A percentile compares a stretch with the other conserved stretches of the same genome.
These are phyloP conservation scores for Solanum commersonii DNA, from an alignment of 257 asterid genomes.

Conservation along the genomic window DNA sequence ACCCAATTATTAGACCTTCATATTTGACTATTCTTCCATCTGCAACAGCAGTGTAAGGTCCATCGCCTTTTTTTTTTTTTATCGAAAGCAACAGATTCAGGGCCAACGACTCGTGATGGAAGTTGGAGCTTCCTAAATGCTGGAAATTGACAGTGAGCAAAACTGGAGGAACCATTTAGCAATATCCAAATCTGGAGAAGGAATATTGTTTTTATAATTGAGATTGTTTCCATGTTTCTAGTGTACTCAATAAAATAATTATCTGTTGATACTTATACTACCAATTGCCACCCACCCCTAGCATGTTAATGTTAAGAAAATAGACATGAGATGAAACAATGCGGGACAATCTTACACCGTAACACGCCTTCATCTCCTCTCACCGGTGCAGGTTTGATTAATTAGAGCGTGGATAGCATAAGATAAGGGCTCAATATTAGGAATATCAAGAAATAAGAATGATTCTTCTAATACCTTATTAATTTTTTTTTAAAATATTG, in stretches of 20 bases:
- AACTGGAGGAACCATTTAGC: not conserved
- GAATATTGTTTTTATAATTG: not conserved
- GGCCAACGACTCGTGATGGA: conserved; percentile 13
- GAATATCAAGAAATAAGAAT: not conserved
- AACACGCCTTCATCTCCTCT: not conserved
- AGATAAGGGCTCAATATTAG: not conserved
- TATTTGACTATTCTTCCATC: conserved; percentile 39
- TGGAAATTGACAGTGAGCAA: not conserved
- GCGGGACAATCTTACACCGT: not conserved
- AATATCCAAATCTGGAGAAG: not conserved
- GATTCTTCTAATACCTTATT: not conserved
- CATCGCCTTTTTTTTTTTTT: not conserved
- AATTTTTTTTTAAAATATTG: not conserved
- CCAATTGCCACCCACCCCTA: not conserved
- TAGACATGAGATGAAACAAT: not conserved
- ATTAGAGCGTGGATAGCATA: not conserved
- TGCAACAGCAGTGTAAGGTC: conserved; percentile 32
- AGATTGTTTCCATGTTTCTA: not conserved
- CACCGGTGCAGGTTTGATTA: not conserved
- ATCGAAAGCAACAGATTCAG: conserved; percentile 27
- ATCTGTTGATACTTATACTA: not conserved
- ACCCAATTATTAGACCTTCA: not conserved
- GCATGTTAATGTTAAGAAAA: not conserved
- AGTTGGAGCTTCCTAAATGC: not conserved
- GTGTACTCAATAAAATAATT: not conserved